These are phyloP conservation scores for Colletotrichum higginsianum DNA, from an alignment of 2,329 filamentous ascomycete species.

Conservation along the genomic window DNA sequence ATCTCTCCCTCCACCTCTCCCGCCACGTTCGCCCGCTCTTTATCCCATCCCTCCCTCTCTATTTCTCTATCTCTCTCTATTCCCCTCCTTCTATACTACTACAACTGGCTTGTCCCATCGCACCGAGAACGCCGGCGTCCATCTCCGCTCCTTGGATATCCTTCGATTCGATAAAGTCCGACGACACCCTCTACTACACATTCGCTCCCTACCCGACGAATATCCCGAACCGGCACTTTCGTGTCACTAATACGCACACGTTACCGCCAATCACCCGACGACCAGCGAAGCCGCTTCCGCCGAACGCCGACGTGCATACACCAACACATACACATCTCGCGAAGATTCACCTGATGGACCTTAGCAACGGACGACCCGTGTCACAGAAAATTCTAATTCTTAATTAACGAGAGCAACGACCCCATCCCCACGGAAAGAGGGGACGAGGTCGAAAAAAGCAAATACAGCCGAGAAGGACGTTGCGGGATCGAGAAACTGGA, in stretches of 20 bases:
- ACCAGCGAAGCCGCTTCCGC: slow-evolving; percentile 18
- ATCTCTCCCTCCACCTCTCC: not conserved
- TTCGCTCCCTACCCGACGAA: slow-evolving; percentile 22
- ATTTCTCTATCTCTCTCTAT: not conserved
- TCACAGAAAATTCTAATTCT: slow-evolving; percentile 28
- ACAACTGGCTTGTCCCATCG: slow-evolving; percentile 15
- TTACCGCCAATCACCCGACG: slow-evolving; percentile 22
- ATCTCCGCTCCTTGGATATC: slow-evolving; percentile 32
- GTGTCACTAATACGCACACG: slow-evolving; percentile 29
- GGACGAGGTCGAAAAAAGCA: slow-evolving; percentile 1
- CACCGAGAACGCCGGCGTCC: slow-evolving; percentile 30
- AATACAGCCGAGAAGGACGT: slow-evolving; percentile 3
- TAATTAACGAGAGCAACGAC: slow-evolving; percentile 34
- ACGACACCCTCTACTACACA: slow-evolving; percentile 26
- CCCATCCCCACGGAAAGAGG: slow-evolving; percentile 1
- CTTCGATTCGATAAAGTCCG: slow-evolving; percentile 31
- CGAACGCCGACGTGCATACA: slow-evolving; percentile 16
- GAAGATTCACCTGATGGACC: slow-evolving; percentile 29
- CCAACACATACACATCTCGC: slow-evolving; percentile 11
- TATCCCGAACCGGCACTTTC: not conserved
- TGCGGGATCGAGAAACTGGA: not conserved
- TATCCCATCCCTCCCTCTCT: slow-evolving; percentile 10
- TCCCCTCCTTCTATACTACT: not conserved
- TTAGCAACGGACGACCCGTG: slow-evolving; percentile 15
- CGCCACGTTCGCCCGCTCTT: not conserved